Evolutionary conservation across 2,329 filamentous ascomycete species (phyloP).

Genomic region (Penicillium corylophilum): DNA sequence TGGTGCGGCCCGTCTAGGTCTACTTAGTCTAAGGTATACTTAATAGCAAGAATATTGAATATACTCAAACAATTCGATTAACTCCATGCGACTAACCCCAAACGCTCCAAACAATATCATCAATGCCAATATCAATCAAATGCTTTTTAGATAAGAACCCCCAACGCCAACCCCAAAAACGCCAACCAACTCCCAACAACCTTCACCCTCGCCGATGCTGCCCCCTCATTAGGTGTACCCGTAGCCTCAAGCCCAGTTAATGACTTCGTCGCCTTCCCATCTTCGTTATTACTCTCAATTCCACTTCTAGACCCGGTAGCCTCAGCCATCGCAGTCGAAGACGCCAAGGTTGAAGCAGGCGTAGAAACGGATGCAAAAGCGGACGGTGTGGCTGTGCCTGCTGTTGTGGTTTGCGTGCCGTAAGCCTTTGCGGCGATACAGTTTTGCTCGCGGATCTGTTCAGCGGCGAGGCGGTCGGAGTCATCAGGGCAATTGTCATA

Average conservation of each 20-base stretch:
- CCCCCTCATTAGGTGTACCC: background rate
- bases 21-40: too few relatives aligned
- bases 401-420: too few relatives aligned
- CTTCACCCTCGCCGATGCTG: slow-evolving; percentile 1
- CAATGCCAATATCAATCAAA: background rate
- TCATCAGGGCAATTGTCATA: slow-evolving; percentile 5
- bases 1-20: too few relatives aligned
- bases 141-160: background rate
- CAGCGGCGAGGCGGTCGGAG: background rate
- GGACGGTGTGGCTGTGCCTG: background rate
- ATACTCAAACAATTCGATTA: background rate
- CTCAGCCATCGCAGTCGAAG: background rate
- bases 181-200: background rate
- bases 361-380: background rate
- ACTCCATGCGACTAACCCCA: background rate
- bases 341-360: background rate
- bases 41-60: too few relatives aligned
- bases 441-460: slow-evolving; percentile 2
- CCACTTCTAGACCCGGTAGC: background rate
- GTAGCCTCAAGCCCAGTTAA: background rate
- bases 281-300: background rate
- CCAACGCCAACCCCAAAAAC: slow-evolving; percentile 8
- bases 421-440: slow-evolving; percentile 2
- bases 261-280: background rate
- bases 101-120: too few relatives aligned